Evolutionary conservation across 352 stramenopile species (phyloP).

Genomic region (Globisporangium barbulae): DNA sequence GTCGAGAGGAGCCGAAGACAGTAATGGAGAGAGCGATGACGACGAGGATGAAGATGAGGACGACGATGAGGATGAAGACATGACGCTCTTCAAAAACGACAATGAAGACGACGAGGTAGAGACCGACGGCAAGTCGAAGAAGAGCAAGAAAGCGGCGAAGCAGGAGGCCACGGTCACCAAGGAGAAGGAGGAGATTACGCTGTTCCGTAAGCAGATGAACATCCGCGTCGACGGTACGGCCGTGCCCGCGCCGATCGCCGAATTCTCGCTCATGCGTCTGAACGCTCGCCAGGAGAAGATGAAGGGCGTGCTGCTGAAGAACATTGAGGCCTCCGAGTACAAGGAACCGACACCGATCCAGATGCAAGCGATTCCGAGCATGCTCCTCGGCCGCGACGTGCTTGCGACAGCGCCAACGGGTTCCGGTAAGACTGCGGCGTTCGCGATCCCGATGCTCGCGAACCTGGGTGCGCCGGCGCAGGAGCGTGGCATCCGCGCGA

Average conservation of each 20-base stretch:
- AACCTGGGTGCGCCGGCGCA: constrained; percentile 56
- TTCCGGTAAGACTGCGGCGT: constrained; percentile 97
- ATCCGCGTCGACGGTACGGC: constrained; percentile 70
- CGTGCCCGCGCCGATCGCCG: constrained; percentile 70
- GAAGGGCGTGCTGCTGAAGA: constrained; percentile 64
- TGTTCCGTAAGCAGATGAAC: constrained; percentile 77
- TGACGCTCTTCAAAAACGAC: constrained; percentile 53
- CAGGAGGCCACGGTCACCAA: constrained; percentile 16
- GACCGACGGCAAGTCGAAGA: constrained; percentile 7
- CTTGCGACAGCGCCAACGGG: constrained; percentile 96
- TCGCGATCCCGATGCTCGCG: constrained; percentile 94
- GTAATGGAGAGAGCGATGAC: constrained; percentile 17
- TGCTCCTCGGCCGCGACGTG: constrained; percentile 91
- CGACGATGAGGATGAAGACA: constrained; percentile 29
- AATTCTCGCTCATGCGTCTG: constrained; percentile 71
- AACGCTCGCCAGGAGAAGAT: constrained; percentile 40
- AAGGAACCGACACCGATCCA: constrained; percentile 99
- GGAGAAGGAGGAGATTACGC: constrained; percentile 44
- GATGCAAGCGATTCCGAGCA: constrained; percentile 94
- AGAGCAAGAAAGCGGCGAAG: constrained; percentile 22
- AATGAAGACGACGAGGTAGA: constrained; percentile 21
- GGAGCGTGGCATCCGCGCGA: constrained; percentile 75
- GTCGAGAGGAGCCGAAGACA: constrained; percentile 21
- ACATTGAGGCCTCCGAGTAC: constrained; percentile 91
- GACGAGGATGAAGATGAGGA: constrained; percentile 19